These are phyloP conservation scores for Pichia manshurica DNA, from an alignment of 805 yeast species.

Conservation along the genomic window DNA sequence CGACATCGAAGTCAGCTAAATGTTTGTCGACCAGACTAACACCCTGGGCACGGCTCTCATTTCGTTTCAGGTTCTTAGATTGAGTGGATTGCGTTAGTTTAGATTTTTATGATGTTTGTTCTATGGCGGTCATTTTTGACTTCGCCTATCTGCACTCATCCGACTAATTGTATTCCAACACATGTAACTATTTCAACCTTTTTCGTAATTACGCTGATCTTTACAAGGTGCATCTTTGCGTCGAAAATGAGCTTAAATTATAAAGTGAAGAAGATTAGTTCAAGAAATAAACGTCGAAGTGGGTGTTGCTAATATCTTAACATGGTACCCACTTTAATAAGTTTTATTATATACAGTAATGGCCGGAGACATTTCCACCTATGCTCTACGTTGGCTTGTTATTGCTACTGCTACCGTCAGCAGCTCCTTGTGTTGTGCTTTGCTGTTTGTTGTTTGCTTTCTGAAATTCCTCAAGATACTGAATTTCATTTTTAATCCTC, in stretches of 20 bases:
- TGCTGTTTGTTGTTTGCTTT: constrained; percentile 21
- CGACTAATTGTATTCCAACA: constrained; percentile 53
- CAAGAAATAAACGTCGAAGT: no score
- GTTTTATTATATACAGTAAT: no score
- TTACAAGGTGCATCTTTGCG: no score
- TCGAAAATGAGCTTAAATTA: no score
- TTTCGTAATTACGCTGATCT: no score
- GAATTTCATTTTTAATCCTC: constrained; percentile 73
- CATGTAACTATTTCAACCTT: constrained; percentile 9
- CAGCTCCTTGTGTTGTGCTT: background rate
- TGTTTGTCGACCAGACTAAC: constrained; percentile 65
- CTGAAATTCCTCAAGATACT: constrained; percentile 43
- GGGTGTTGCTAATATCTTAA: no score
- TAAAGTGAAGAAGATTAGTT: no score
- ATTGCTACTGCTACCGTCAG: background rate
- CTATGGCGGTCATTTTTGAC: constrained; percentile 13
- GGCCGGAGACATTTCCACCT: no score
- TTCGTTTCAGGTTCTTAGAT: constrained; percentile 78
- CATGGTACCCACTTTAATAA: no score
- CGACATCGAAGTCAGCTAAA: constrained; percentile 52
- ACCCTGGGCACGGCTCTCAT: constrained; percentile 64
- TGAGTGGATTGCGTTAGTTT: constrained; percentile 35
- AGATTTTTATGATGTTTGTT: constrained; percentile 22
- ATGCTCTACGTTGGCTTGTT: constrained; percentile 4
- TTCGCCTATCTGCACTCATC: constrained; percentile 29